These are phyloP conservation scores for Glycine tomentella DNA, from an alignment of 306 rosid species.

Conservation along the genomic window DNA sequence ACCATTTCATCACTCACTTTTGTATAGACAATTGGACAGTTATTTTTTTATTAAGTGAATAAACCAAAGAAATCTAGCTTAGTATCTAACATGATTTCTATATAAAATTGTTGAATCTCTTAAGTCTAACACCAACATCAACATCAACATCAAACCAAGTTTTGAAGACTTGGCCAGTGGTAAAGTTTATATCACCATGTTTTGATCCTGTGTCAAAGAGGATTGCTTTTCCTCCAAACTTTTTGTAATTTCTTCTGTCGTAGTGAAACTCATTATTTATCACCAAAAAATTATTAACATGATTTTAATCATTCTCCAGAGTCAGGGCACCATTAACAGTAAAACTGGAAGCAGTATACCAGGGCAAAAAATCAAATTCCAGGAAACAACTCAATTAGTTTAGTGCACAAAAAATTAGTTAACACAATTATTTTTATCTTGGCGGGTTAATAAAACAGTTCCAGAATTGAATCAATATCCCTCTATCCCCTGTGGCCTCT, in stretches of 20 bases:
- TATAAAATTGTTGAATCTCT: not conserved
- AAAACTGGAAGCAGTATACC: not conserved
- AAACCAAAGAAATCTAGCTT: no score
- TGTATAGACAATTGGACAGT: not conserved
- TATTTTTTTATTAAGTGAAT: no score
- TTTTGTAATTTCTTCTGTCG: no score
- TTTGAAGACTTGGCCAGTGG: not conserved
- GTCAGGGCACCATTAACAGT: not conserved
- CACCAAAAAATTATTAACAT: not conserved
- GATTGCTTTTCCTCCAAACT: no score
- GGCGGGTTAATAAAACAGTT: constrained; percentile 3
- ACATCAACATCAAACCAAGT: constrained; percentile 22
- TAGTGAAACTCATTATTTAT: no score
- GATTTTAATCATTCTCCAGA: constrained; percentile 10
- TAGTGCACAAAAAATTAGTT: no score
- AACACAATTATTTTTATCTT: no score
- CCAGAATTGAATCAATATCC: not conserved
- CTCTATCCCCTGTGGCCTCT: not conserved
- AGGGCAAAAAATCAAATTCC: not conserved
- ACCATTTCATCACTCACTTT: not conserved
- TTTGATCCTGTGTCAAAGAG: no score
- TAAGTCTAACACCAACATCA: not conserved
- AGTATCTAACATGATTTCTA: no score
- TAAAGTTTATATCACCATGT: constrained; percentile 7
- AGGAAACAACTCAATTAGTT: no score